Evolutionary conservation across 352 stramenopile genomes (phyloP), one percentile per base, ranked within the genome.

Genomic region (Blastocystis sp.): DNA sequence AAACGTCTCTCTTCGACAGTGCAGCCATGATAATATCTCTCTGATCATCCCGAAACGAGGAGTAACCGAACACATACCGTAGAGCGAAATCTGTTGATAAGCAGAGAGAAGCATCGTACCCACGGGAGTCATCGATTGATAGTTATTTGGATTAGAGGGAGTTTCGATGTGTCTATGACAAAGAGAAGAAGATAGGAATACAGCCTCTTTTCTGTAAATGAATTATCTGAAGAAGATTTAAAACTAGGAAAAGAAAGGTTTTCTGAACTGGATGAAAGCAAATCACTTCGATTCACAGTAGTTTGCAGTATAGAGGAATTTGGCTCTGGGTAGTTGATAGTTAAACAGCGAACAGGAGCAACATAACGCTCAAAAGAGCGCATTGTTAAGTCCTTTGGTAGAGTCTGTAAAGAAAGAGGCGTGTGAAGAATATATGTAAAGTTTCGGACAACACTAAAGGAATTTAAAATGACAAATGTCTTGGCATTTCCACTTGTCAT

Each of bases 1-100:
- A 99, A 23, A 98, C 95, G 91, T 99, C 97, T 23, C 93, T 91
- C 9, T 94, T 92, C 64, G 92, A 90, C 89, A 99, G 95, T 34
- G 95, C 92, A 80, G 94, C 92, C 79, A 97, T 92, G 64, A 99
- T 95, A 63, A 98, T 94, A 43, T 96, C 92, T 70, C 97, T 92
- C 92, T 99, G 97, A 69, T 96, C 97, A 13, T 93, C 92, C 45
- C 96, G 95, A 91, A 98, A 99, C 5, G 92, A 92, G 59, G 94
- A 93, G 93, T 99, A 96, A 26, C 96, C 96, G 92, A 98, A 99
- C 43, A 98, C 77, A 43, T 88, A 88, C 20, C 92, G 62, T 18
- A 88, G 66, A 55, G 77, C 77, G 11, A 88, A 88, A 43, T 76
- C 77, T 79, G 70, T 23, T 39, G 4, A 6, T n/a, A 9, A 88